These are phyloP conservation scores for Coemansia sp. DNA, from an alignment of 192 early-diverging fungal genomes.

Conservation along the genomic window DNA sequence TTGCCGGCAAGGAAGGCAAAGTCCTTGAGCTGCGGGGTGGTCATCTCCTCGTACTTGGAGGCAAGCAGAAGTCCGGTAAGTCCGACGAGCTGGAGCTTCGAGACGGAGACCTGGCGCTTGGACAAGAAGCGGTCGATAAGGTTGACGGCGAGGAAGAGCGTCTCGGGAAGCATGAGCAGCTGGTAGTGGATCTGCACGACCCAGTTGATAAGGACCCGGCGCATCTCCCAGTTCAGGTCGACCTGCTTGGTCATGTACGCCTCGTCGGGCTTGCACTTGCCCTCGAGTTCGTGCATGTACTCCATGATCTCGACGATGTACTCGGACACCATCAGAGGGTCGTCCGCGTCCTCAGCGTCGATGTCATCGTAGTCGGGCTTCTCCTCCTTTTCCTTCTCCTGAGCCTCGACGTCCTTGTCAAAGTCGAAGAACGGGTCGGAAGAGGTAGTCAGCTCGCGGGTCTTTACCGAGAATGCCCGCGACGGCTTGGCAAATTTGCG, in stretches of 20 bases:
- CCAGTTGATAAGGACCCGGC: slow-evolving; percentile 93
- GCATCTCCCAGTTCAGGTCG: slow-evolving; percentile 90
- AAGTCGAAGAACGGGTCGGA: background rate
- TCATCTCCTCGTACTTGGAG: slow-evolving; percentile 93
- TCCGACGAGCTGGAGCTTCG: slow-evolving; percentile 93
- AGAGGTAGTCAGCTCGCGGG: background rate
- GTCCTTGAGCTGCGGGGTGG: slow-evolving; percentile 77
- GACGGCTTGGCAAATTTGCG: slow-evolving; percentile 46
- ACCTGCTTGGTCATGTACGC: slow-evolving; percentile 82
- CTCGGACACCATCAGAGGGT: slow-evolving; percentile 92
- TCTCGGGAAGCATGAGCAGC: slow-evolving; percentile 91
- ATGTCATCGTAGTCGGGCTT: slow-evolving; percentile 67
- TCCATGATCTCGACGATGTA: slow-evolving; percentile 93
- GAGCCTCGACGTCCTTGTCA: slow-evolving; percentile 4
- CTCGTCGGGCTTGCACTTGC: slow-evolving; percentile 73
- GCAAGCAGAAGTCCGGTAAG: slow-evolving; percentile 88
- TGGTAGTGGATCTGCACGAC: slow-evolving; percentile 88
- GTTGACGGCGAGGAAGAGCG: slow-evolving; percentile 90
- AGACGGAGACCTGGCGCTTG: slow-evolving; percentile 74
- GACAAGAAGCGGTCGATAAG: slow-evolving; percentile 95
- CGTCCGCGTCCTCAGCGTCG: slow-evolving; percentile 73
- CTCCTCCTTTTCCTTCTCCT: background rate
- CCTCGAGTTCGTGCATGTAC: slow-evolving; percentile 78
- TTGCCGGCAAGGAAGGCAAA: slow-evolving; percentile 86
- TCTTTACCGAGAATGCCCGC: slow-evolving; percentile 38